phyloP scores from a whole-genome alignment of 176 grass and related monocot species.

The Cenchrus americanus region DNA sequence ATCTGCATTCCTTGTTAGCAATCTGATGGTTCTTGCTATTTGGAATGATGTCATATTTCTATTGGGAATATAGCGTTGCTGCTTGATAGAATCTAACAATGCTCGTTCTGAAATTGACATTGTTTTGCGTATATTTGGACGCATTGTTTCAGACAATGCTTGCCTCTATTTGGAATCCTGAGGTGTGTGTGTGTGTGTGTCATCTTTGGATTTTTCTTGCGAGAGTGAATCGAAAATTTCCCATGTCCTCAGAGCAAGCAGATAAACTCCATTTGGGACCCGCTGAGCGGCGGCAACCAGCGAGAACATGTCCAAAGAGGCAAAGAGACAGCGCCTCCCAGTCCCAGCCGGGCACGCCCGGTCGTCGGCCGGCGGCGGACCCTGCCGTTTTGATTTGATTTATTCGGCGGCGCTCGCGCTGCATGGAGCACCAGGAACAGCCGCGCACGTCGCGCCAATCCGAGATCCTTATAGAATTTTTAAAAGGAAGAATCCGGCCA shows the following conservation, averaged over 20 bases:
- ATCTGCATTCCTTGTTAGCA: too few relatives aligned
- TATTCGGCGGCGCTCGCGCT: neutral
- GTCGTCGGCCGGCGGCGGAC: neutral
- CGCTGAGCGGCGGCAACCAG: neutral
- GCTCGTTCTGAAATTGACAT: too few relatives aligned
- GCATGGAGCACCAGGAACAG: slow-evolving; percentile 7
- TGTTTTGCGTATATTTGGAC: too few relatives aligned
- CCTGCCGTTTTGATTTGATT: neutral
- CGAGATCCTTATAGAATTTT: neutral
- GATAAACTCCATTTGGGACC: neutral
- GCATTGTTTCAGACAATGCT: neutral
- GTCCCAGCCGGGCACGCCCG: neutral
- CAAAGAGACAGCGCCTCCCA: neutral
- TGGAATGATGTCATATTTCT: too few relatives aligned
- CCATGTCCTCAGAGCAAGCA: neutral
- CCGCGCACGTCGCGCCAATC: slow-evolving; percentile 20
- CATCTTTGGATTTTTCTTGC: neutral
- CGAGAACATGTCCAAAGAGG: neutral
- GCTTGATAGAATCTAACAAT: too few relatives aligned
- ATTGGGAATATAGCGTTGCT: too few relatives aligned
- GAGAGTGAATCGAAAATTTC: too few relatives aligned
- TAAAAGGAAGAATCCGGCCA: neutral
- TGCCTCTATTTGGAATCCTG: neutral
- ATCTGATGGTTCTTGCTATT: too few relatives aligned
- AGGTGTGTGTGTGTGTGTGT: neutral